Conservation (phyloP, 768 basidiomycete genomes). For the Boletus pseudopeckii region DNA sequence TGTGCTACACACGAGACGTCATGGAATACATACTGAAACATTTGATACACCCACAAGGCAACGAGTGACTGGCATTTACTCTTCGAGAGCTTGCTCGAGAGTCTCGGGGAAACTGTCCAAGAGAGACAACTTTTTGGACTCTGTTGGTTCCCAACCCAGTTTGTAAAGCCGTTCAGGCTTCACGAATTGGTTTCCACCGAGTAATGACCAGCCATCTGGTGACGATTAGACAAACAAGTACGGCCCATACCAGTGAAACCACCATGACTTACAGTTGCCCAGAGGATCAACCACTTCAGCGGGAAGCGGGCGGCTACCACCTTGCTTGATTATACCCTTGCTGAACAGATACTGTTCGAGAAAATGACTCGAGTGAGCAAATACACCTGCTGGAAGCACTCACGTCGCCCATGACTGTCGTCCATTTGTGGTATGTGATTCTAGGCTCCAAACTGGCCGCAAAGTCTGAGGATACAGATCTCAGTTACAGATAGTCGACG, state of each 20-base stretch:
- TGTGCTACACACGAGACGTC: not conserved
- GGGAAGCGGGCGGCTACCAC: slow-evolving; percentile 34
- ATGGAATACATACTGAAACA: not conserved
- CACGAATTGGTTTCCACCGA: slow-evolving; percentile 39
- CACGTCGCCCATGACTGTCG: slow-evolving; percentile 37
- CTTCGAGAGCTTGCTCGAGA: slow-evolving; percentile 24
- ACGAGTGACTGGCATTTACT: not conserved
- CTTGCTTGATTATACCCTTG: slow-evolving; percentile 33
- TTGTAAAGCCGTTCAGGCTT: slow-evolving; percentile 34
- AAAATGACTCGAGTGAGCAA: not conserved
- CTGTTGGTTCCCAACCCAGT: slow-evolving; percentile 39
- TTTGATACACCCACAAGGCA: not conserved
- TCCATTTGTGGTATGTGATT: slow-evolving; percentile 32
- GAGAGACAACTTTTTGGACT: slow-evolving; percentile 26
- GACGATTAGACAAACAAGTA: not conserved
- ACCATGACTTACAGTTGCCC: slow-evolving; percentile 36
- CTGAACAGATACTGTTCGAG: slow-evolving; percentile 30
- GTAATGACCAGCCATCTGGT: slow-evolving; percentile 39
- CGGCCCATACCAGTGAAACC: not conserved
- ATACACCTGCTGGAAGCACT: slow-evolving; percentile 5
- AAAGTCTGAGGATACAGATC: slow-evolving; percentile 31
- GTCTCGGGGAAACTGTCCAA: slow-evolving; percentile 30
- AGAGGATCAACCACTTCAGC: slow-evolving; percentile 34
- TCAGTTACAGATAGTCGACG: not conserved
- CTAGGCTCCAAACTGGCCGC: slow-evolving; percentile 27